Conservation (phyloP, 257 asterid species). For the Solanum sitiens region DNA sequence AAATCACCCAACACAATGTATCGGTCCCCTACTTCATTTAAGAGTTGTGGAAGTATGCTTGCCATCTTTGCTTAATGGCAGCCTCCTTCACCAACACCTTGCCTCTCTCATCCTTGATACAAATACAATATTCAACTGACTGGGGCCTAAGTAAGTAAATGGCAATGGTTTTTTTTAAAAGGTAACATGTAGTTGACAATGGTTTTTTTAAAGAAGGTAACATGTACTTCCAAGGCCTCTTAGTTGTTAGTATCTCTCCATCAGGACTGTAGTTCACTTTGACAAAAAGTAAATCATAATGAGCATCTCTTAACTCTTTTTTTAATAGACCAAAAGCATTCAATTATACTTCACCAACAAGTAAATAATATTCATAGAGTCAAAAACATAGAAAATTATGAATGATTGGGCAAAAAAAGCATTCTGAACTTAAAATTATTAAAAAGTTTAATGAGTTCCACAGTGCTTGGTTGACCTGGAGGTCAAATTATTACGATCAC, state of each 20-base stretch:
- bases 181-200: not conserved
- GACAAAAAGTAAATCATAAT: not conserved
- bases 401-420: not conserved
- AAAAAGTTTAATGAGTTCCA: not conserved
- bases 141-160: not conserved
- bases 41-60: no score
- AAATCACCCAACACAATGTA: no score
- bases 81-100: no score
- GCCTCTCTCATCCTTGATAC: not conserved
- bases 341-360: not conserved
- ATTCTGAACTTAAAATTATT: not conserved
- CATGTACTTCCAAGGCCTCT: not conserved
- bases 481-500: not conserved
- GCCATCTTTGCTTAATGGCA: no score
- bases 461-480: not conserved
- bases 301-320: not conserved
- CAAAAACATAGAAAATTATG: not conserved
- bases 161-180: not conserved
- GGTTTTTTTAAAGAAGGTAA: not conserved
- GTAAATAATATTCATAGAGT: not conserved
- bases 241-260: not conserved
- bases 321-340: not conserved
- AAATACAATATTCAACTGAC: not conserved
- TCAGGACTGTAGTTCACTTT: not conserved
- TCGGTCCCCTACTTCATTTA: no score